Evolutionary conservation across 495 filamentous ascomycete genomes (phyloP).

Genomic region (Corynascus novoguineensis): DNA sequence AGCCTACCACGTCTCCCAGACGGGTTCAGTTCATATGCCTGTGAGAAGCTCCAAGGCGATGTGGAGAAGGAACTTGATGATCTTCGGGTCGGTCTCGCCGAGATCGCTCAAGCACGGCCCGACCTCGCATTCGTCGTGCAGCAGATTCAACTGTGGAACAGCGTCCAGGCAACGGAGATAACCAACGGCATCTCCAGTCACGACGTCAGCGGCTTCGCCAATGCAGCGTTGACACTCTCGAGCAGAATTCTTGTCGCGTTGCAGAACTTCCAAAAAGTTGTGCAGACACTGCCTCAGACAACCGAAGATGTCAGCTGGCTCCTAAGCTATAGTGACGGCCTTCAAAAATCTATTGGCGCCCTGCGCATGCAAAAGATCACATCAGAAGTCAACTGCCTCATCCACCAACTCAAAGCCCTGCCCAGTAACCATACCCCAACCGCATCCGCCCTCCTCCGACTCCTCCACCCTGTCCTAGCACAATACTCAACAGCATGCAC

Average conservation of each 20-base stretch:
- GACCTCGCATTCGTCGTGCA: conserved; percentile 58
- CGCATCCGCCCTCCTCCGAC: conserved; percentile 57
- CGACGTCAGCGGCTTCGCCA: conserved; percentile 27
- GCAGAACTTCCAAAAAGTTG: conserved; percentile 58
- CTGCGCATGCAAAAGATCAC: conserved; percentile 53
- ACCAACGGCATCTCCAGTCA: conserved; percentile 15
- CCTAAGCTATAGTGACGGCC: conserved; percentile 51
- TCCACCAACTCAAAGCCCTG: conserved; percentile 46
- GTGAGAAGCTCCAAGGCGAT: conserved; percentile 40
- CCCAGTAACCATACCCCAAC: conserved; percentile 37
- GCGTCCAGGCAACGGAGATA: conserved; percentile 12
- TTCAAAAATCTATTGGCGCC: conserved; percentile 51
- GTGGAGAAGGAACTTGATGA: conserved; percentile 40
- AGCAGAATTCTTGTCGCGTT: conserved; percentile 65
- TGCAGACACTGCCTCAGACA: conserved; percentile 40
- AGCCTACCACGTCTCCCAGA: conserved; percentile 50
- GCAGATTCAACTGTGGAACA: conserved; percentile 52
- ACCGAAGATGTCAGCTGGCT: conserved; percentile 60
- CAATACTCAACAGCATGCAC: conserved; percentile 62
- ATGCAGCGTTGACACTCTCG: conserved; percentile 54
- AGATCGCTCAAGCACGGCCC: conserved; percentile 43
- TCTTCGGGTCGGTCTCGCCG: conserved; percentile 42
- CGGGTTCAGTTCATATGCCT: conserved; percentile 45
- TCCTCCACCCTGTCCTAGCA: conserved; percentile 65
- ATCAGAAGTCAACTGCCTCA: conserved; percentile 39